Evolutionary conservation across 345 rosid species (phyloP).

Genomic region (Dimocarpus longan): DNA sequence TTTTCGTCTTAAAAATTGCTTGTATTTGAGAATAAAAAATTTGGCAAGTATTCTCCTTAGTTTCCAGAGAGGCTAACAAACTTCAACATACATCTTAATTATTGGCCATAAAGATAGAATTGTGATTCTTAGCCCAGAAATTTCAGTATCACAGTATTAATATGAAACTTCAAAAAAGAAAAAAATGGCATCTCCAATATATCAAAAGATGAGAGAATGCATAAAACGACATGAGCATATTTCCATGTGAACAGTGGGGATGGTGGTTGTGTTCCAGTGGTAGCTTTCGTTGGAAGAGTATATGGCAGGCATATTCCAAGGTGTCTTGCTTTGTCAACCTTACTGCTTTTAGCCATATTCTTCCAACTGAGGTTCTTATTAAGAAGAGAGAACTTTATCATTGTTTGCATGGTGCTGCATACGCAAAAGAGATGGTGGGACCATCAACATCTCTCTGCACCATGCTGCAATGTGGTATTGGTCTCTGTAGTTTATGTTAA

Average conservation of each 20-base stretch:
- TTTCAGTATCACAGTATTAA: background rate
- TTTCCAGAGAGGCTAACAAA: background rate
- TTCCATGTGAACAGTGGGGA: background rate
- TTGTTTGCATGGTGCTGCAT: too few relatives aligned
- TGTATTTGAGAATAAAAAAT: too few relatives aligned
- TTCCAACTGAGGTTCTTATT: too few relatives aligned
- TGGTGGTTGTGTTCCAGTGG: background rate
- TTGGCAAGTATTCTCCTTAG: background rate
- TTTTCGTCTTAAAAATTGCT: background rate
- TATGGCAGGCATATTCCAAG: background rate
- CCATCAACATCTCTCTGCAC: too few relatives aligned
- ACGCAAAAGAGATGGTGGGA: too few relatives aligned
- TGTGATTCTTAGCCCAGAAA: background rate
- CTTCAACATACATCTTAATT: background rate
- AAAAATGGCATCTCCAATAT: background rate
- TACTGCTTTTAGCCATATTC: too few relatives aligned
- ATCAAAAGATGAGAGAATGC: background rate
- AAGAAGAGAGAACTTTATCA: too few relatives aligned
- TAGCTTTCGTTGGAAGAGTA: background rate
- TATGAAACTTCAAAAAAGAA: background rate
- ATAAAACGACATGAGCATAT: background rate
- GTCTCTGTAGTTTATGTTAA: too few relatives aligned
- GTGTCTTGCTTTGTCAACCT: background rate
- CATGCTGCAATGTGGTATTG: too few relatives aligned
- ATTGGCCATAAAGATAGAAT: background rate